Conservation (phyloP, 345 rosid genomes). For the Corymbia maculata region DNA sequence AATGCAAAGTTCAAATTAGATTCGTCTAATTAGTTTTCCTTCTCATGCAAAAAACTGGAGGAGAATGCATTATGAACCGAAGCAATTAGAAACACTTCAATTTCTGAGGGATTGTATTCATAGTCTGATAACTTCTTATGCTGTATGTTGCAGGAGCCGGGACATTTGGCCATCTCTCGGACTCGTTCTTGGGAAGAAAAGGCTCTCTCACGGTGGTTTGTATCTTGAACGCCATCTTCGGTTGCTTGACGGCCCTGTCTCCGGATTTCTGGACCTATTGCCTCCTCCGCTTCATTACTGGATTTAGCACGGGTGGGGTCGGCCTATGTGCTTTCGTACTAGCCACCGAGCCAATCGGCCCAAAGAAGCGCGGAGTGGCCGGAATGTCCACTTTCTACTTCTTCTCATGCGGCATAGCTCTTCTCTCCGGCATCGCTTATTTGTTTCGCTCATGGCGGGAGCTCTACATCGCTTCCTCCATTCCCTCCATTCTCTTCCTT, state of each 20-base stretch:
- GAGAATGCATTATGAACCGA: background rate
- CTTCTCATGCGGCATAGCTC: slow-evolving; percentile 69
- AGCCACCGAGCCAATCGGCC: slow-evolving; percentile 83
- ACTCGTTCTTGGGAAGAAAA: slow-evolving; percentile 83
- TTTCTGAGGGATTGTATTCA: background rate
- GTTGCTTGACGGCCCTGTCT: slow-evolving; percentile 62
- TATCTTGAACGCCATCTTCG: slow-evolving; percentile 59
- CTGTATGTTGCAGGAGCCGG: slow-evolving; percentile 63
- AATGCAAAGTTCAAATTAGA: background rate
- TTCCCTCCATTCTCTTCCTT: slow-evolving; percentile 70
- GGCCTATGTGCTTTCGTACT: slow-evolving; percentile 84
- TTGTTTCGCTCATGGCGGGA: slow-evolving; percentile 61
- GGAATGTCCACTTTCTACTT: slow-evolving; percentile 99
- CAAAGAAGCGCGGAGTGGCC: slow-evolving; percentile 69
- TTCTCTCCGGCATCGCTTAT: slow-evolving; percentile 64
- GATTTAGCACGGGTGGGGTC: slow-evolving; percentile 91
- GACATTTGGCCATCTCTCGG: slow-evolving; percentile 84
- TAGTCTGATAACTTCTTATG: background rate
- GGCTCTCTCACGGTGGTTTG: slow-evolving; percentile 78
- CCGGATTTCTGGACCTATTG: slow-evolving; percentile 64
- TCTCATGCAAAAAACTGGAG: background rate
- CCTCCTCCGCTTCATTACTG: slow-evolving; percentile 61
- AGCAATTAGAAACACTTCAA: background rate
- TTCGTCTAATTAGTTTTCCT: background rate
- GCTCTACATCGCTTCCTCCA: slow-evolving; percentile 61